Conservation (phyloP, 148 eudicot genomes). For the Camellia japonica region DNA sequence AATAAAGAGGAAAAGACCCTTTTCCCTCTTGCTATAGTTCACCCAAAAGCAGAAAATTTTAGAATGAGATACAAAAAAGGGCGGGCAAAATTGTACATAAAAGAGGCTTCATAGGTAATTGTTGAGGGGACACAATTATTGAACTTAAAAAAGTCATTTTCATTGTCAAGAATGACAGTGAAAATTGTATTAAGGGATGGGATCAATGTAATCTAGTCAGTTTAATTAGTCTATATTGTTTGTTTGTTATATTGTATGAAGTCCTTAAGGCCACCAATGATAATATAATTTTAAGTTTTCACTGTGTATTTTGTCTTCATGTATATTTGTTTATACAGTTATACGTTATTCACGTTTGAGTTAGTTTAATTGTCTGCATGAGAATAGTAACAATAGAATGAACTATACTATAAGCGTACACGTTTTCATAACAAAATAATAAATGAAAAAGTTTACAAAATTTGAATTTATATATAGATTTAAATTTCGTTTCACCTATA, state of each 20-base stretch:
- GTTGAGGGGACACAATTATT: not conserved
- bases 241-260: slow-evolving; percentile 7
- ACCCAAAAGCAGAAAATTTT: not conserved
- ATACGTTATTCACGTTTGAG: no score
- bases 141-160: not conserved
- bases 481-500: no score
- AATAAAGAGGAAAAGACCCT: no score
- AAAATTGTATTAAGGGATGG: slow-evolving; percentile 1
- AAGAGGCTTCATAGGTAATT: slow-evolving; percentile 3
- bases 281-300: not conserved
- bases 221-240: not conserved
- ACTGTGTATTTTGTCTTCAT: not conserved
- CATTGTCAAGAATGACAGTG: not conserved
- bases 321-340: not conserved
- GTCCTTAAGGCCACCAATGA: slow-evolving; percentile 29
- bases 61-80: slow-evolving; percentile 1
- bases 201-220: not conserved
- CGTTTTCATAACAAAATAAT: no score
- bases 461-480: no score
- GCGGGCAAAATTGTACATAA: slow-evolving; percentile 32
- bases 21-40: no score
- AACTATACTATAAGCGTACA: no score
- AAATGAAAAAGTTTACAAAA: no score
- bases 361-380: no score
- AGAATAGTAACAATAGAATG: no score